phyloP scores from a whole-genome alignment of 371 early-diverging fungal species.

The Entomophthora muscae region DNA sequence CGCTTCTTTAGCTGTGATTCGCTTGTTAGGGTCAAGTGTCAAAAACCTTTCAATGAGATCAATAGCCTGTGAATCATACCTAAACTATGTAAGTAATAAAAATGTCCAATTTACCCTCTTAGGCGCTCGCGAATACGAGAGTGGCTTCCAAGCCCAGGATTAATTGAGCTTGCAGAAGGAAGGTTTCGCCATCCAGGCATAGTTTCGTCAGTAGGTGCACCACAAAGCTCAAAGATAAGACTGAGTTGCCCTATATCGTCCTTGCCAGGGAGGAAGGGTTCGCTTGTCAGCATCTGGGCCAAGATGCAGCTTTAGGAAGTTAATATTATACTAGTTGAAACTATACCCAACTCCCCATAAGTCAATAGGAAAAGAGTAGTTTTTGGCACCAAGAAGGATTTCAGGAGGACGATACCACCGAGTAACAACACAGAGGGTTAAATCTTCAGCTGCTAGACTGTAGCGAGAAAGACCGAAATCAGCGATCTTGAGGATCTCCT shows the following conservation, averaged over 20 bases:
- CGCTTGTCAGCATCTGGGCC: conserved; percentile 78
- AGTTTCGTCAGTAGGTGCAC: conserved; percentile 29
- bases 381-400: conserved; percentile 73
- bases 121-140: conserved; percentile 52
- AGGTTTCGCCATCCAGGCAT: conserved; percentile 54
- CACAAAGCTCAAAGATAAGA: conserved; percentile 38
- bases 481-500: conserved; percentile 50
- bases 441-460: conserved; percentile 65
- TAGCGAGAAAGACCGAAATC: conserved; percentile 89
- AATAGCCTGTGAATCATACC: conserved; percentile 14
- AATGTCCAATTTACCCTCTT: conserved; percentile 11
- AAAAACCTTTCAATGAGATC: conserved; percentile 28
- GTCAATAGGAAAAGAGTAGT: conserved; percentile 88
- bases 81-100: neutral
- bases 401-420: conserved; percentile 97
- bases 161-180: conserved; percentile 14
- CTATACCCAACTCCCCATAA: conserved; percentile 94
- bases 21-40: conserved; percentile 51
- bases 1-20: conserved; percentile 57
- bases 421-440: conserved; percentile 97
- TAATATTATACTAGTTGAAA: neutral
- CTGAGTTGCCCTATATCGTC: conserved; percentile 68
- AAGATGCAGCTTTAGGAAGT: conserved; percentile 53
- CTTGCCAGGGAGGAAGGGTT: conserved; percentile 81
- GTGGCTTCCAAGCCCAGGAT: conserved; percentile 13